These are phyloP conservation scores for Stephanodiscus minutulus DNA, from an alignment of 108 stramenopile genomes.

Conservation along the genomic window DNA sequence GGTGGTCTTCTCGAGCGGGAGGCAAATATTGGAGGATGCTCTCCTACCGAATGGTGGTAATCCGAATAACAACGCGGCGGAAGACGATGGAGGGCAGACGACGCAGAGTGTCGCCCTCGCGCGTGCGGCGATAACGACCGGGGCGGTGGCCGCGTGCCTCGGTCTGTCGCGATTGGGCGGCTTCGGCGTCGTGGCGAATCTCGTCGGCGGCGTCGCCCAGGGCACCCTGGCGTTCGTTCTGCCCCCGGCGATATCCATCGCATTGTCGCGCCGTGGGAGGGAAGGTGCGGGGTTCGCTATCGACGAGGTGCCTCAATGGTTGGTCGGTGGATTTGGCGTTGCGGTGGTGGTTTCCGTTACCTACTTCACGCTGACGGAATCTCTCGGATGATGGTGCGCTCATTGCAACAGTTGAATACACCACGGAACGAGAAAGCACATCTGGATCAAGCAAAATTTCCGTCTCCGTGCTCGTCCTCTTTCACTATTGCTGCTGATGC, in stretches of 20 bases:
- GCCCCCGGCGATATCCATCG: constrained; percentile 46
- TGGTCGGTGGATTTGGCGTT: constrained; percentile 48
- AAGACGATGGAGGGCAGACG: constrained; percentile 6
- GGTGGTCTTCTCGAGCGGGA: constrained; percentile 45
- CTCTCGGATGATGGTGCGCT: constrained; percentile 11
- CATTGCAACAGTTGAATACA: background rate
- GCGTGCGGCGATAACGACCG: constrained; percentile 32
- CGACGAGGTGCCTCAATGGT: constrained; percentile 39
- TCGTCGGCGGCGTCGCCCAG: constrained; percentile 55
- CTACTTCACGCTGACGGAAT: constrained; percentile 48
- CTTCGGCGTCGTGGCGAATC: constrained; percentile 50
- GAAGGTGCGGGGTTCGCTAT: constrained; percentile 11
- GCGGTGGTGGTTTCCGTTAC: constrained; percentile 52
- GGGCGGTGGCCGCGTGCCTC: constrained; percentile 43
- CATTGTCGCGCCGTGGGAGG: constrained; percentile 21
- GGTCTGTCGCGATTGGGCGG: constrained; percentile 52
- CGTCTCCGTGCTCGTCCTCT: too few relatives aligned
- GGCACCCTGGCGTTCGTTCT: constrained; percentile 52
- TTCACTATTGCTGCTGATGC: too few relatives aligned
- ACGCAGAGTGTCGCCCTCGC: constrained; percentile 25
- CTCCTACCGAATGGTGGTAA: constrained; percentile 15
- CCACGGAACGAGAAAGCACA: too few relatives aligned
- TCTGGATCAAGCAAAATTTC: too few relatives aligned
- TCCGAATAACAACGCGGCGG: background rate
- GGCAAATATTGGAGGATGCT: constrained; percentile 53